A percentile compares a stretch with the other conserved stretches of the same genome.
Conservation (phyloP, 2,329 filamentous ascomycete genomes). For the Penicillium psychrosexuale region DNA sequence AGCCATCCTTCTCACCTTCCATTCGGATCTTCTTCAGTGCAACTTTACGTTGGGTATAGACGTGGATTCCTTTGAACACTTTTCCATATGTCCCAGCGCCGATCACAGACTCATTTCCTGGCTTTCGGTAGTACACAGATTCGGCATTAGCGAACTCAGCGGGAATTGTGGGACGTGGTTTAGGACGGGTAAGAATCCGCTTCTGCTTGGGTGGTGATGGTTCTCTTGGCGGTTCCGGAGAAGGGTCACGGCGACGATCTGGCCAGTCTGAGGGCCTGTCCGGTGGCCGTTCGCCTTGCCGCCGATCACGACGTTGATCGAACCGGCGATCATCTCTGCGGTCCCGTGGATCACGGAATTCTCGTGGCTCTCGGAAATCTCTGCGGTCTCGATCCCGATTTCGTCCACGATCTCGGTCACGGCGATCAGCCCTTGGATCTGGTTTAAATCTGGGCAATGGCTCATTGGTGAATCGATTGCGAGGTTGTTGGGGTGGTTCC, state of each 20-base stretch:
- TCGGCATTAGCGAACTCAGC: constrained; percentile 73
- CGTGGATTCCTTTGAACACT: constrained; percentile 86
- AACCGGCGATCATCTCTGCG: constrained; percentile 42
- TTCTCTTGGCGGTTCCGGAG: constrained; percentile 38
- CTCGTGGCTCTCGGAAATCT: constrained; percentile 31
- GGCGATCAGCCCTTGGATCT: constrained; percentile 43
- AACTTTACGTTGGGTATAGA: constrained; percentile 71
- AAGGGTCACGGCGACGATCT: constrained; percentile 50
- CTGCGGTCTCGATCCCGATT: constrained; percentile 37
- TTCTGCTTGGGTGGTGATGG: constrained; percentile 59
- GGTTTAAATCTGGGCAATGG: constrained; percentile 40
- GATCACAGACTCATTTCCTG: constrained; percentile 94
- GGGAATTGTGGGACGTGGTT: constrained; percentile 66
- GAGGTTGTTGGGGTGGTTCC: constrained; percentile 30
- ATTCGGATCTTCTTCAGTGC: constrained; percentile 98
- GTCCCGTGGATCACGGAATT: constrained; percentile 30
- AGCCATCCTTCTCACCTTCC: constrained; percentile 99
- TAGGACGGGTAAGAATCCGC: constrained; percentile 66
- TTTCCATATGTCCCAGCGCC: constrained; percentile 94
- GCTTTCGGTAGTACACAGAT: constrained; percentile 91
- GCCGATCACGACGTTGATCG: constrained; percentile 41
- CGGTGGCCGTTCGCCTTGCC: constrained; percentile 22
- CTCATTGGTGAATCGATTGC: constrained; percentile 39
- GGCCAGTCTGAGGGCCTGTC: constrained; percentile 34
- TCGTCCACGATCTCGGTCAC: constrained; percentile 43